Conservation (phyloP, 768 basidiomycete species). For the Tubosaeta sp. region DNA sequence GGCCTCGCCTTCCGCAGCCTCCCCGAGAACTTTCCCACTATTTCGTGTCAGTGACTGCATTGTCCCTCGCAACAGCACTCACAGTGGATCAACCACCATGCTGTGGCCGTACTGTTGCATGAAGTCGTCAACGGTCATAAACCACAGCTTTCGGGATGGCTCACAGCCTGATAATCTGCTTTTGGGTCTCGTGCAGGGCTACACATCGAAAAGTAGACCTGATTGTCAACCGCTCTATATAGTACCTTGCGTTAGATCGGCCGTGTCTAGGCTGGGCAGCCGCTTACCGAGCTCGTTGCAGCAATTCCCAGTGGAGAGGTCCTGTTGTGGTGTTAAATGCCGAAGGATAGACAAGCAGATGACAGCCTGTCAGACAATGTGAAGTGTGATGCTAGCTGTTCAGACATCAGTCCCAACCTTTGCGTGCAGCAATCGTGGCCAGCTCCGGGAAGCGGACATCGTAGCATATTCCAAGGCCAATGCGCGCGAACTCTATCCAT, state of each 20-base stretch:
- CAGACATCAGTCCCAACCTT: conserved; percentile 46
- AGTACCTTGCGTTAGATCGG: conserved; percentile 5
- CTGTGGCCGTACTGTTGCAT: conserved; percentile 77
- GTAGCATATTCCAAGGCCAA: conserved; percentile 96
- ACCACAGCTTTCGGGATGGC: conserved; percentile 20
- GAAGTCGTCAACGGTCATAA: background rate
- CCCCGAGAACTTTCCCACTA: conserved; percentile 71
- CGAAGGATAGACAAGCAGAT: conserved; percentile 85
- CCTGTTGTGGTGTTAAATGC: conserved; percentile 97
- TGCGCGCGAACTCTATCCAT: conserved; percentile 82
- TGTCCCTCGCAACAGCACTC: conserved; percentile 27
- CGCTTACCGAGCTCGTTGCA: conserved; percentile 75
- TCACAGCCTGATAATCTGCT: conserved; percentile 84
- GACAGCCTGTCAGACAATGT: conserved; percentile 54
- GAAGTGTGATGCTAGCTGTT: background rate
- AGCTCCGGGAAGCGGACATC: conserved; percentile 94
- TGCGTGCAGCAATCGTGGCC: conserved; percentile 83
- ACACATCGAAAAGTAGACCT: conserved; percentile 95
- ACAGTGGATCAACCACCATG: conserved; percentile 89
- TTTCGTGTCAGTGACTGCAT: conserved; percentile 6
- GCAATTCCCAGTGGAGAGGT: conserved; percentile 92
- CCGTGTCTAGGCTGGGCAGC: background rate
- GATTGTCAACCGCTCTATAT: conserved; percentile 90
- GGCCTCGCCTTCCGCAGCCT: conserved; percentile 72
- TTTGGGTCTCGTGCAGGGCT: conserved; percentile 85